Percentiles rank a stretch among this genome's conserved stretches.
Conservation (phyloP, 129 eudicot genomes). For the Solidago caesia region DNA sequence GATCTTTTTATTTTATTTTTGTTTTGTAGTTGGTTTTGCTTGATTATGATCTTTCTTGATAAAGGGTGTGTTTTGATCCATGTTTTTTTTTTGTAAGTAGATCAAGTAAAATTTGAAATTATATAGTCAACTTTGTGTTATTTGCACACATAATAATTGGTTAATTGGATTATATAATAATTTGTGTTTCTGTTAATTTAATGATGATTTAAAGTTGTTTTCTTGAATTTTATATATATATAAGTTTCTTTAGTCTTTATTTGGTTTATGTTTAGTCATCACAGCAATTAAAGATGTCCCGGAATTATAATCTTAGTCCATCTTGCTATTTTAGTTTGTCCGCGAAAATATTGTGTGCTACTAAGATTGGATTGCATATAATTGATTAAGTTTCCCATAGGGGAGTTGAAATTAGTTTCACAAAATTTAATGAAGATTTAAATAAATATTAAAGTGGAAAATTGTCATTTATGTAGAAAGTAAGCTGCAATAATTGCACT, state of each 20-base stretch:
- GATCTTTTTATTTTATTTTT: background rate
- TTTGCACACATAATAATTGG: background rate
- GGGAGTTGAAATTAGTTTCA: too few relatives aligned
- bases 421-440: too few relatives aligned
- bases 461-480: too few relatives aligned
- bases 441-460: too few relatives aligned
- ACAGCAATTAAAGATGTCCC: background rate
- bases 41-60: constrained; percentile 21
- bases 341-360: too few relatives aligned
- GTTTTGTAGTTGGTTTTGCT: background rate
- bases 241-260: background rate
- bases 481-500: too few relatives aligned
- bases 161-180: background rate
- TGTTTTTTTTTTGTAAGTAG: constrained; percentile 23
- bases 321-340: too few relatives aligned
- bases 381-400: too few relatives aligned
- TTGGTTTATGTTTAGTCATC: constrained; percentile 6
- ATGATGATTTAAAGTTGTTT: constrained; percentile 12
- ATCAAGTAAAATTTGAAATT: constrained; percentile 27
- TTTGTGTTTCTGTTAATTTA: background rate
- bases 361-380: too few relatives aligned
- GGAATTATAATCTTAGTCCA: too few relatives aligned
- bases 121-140: constrained; percentile 25
- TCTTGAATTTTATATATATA: constrained; percentile 8
- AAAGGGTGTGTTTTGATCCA: constrained; percentile 25